Base-by-base conservation (phyloP, 441 rosid species). In the Isatis lusitanica region DNA sequence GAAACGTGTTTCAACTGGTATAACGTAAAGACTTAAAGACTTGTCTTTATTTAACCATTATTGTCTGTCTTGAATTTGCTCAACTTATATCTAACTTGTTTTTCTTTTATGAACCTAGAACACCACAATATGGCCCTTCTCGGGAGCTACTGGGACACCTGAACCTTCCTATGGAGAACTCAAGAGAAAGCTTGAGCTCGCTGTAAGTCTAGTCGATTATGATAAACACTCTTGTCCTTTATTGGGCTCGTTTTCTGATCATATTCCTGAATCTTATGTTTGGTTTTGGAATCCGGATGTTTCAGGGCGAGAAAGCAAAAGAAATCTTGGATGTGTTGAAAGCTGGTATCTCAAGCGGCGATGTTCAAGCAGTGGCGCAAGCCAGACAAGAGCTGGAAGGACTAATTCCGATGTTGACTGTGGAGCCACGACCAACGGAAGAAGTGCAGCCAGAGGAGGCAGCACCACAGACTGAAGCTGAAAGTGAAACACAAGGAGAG, bases 311-410 rank as follows among this genome's bases (percentile, higher is more conserved):
- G 39, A 90, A 74, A 73, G 83, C 88, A 66, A 83, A 78, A 79
- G 79, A 78, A 58, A 88, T 87, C 4, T 78, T 83, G 7, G 80
- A 70, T 13, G 78, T 76, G 12, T 70, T 92, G 52, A 88, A 76
- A 77, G 87, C 88, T 35, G 88, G 80, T 60, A 72, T 84, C 24
- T 65, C 39, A 18, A 63, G 63, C 5, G 84, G 64, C 2, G 86
- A 79, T 48, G 55, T 77, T 38, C 60, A 81, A 44, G 51, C 7
- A 12, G 57, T 77, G 63, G 63, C 57, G 83, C 76, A 11, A 81
- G 93, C 91, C 3, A 81, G 86, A 59, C 78, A 80, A 59, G 90
- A 86, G 46, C 68, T 92, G 44, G 97, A 89, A 82, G 90, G 80
- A 38, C 86, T 92, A 18, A 85, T 83, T 6, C 61, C 82, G 5